A percentile compares a stretch with the other conserved stretches of the same genome.
Evolutionary conservation across 2,329 filamentous ascomycete genomes (phyloP).

Genomic region (Aspergillus calidoustus): DNA sequence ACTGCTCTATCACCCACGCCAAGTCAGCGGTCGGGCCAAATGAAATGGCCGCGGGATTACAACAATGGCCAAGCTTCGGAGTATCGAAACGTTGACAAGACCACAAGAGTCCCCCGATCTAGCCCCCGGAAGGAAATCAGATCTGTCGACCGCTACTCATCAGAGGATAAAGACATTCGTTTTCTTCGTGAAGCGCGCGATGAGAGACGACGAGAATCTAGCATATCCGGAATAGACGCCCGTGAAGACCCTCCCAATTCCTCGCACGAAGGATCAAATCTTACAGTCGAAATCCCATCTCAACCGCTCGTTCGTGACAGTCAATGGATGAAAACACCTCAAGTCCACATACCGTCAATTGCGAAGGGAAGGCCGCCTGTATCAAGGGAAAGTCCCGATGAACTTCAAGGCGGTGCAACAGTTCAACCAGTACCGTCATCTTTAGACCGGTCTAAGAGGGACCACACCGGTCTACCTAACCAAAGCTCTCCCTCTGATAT

Average conservation of each 20-base stretch:
- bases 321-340: not conserved
- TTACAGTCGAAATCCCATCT: constrained; percentile 27
- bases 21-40: constrained; percentile 23
- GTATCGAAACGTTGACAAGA: constrained; percentile 29
- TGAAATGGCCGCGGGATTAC: constrained; percentile 8
- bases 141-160: constrained; percentile 12
- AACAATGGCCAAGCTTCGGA: constrained; percentile 15
- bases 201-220: constrained; percentile 26
- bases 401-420: constrained; percentile 44
- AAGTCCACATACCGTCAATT: constrained; percentile 10
- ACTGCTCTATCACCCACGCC: constrained; percentile 27
- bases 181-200: constrained; percentile 32
- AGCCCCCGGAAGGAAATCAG: constrained; percentile 8
- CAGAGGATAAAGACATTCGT: constrained; percentile 25
- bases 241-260: not conserved
- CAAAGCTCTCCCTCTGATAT: constrained; percentile 40
- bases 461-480: constrained; percentile 3
- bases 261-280: constrained; percentile 11
- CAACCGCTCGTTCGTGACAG: not conserved
- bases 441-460: constrained; percentile 16
- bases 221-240: constrained; percentile 1
- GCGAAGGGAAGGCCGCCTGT: constrained; percentile 15
- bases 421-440: constrained; percentile 26
- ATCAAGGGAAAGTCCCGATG: constrained; percentile 45
- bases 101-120: constrained; percentile 14